Percentiles rank a stretch among this genome's conserved stretches.
These are phyloP conservation scores for Marasmius fiardii DNA, from an alignment of 1,284 basidiomycete species.

Conservation along the genomic window DNA sequence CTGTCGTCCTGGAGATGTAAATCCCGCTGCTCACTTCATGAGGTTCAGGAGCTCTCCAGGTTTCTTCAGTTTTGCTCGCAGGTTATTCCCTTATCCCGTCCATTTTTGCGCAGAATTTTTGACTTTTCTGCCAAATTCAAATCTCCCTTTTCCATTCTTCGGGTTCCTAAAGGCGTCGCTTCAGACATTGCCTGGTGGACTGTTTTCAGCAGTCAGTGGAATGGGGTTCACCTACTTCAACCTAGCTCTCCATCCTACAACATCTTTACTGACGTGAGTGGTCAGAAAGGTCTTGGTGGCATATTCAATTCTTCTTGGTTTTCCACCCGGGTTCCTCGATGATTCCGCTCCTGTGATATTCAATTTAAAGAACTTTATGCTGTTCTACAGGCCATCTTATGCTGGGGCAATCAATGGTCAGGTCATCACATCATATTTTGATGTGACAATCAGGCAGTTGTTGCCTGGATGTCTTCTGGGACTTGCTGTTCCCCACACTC, in stretches of 20 bases:
- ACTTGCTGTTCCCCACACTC: too few relatives aligned
- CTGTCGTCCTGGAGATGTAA: too few relatives aligned
- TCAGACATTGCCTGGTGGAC: constrained; percentile 22
- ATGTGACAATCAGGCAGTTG: constrained; percentile 30
- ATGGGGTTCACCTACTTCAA: too few relatives aligned
- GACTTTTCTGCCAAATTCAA: too few relatives aligned
- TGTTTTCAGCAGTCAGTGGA: too few relatives aligned
- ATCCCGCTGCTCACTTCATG: too few relatives aligned
- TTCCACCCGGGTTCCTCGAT: constrained; percentile 18
- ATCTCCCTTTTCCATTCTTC: constrained; percentile 18
- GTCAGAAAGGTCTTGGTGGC: too few relatives aligned
- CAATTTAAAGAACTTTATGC: constrained; percentile 26
- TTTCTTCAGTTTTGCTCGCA: constrained; percentile 29
- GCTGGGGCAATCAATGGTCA: constrained; percentile 22
- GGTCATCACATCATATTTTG: constrained; percentile 25
- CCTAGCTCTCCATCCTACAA: too few relatives aligned
- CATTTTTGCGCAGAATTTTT: constrained; percentile 25
- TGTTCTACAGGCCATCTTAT: constrained; percentile 24
- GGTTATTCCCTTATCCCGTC: constrained; percentile 26
- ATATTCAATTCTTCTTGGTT: constrained; percentile 20
- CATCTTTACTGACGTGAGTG: too few relatives aligned
- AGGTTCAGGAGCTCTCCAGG: too few relatives aligned
- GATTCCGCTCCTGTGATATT: constrained; percentile 19
- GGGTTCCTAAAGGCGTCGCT: constrained; percentile 18
- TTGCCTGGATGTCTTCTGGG: too few relatives aligned